Conservation (phyloP, 306 rosid genomes). For the Sicyos edulis region DNA sequence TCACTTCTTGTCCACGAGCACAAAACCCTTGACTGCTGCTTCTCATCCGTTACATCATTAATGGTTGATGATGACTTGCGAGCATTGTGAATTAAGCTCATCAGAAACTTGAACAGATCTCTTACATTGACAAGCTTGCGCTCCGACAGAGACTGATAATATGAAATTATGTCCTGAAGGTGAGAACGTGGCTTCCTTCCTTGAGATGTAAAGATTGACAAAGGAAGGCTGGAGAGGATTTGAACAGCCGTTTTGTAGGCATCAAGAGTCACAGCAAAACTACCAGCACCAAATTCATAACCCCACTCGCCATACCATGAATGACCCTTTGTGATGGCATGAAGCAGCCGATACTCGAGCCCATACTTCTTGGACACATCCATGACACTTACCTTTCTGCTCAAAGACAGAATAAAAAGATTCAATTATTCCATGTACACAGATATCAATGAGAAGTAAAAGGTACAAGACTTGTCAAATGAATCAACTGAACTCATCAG, state of each 20-base stretch:
- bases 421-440: not conserved
- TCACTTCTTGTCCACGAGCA: constrained; percentile 59
- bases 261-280: constrained; percentile 77
- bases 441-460: not conserved
- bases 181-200: constrained; percentile 41
- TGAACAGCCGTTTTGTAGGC: constrained; percentile 59
- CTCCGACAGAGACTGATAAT: constrained; percentile 66
- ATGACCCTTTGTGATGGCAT: constrained; percentile 64
- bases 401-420: constrained; percentile 18
- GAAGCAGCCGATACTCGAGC: constrained; percentile 78
- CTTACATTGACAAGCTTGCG: constrained; percentile 53
- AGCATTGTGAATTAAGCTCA: constrained; percentile 55
- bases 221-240: constrained; percentile 55
- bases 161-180: constrained; percentile 47
- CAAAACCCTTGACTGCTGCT: constrained; percentile 37
- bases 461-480: not conserved
- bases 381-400: constrained; percentile 89
- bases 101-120: constrained; percentile 66
- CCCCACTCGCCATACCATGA: constrained; percentile 99
- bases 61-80: constrained; percentile 40
- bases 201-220: constrained; percentile 50
- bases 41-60: constrained; percentile 45
- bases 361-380: constrained; percentile 96
- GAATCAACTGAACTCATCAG: not conserved
- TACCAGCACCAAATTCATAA: constrained; percentile 86